Conservation (phyloP, 2,329 filamentous ascomycete species). For the Arthrobotrys megalospora region DNA sequence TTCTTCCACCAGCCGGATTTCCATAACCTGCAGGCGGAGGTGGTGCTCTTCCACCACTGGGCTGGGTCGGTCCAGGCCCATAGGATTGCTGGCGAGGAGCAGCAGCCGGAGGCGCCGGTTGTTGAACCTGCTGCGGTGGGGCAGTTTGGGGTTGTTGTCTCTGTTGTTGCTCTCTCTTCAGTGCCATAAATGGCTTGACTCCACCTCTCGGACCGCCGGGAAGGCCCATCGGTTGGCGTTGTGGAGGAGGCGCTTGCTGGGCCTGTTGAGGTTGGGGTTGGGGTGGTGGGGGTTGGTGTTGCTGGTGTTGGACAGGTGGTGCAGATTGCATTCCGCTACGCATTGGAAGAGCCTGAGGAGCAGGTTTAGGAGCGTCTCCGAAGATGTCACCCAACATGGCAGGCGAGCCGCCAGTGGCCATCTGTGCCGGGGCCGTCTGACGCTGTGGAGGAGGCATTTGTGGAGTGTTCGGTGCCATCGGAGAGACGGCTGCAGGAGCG, state of each 20-base stretch:
- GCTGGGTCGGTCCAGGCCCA: not conserved
- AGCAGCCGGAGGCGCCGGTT: constrained; percentile 23
- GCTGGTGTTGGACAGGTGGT: constrained; percentile 47
- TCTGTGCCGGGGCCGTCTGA: constrained; percentile 21
- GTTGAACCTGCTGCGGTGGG: constrained; percentile 43
- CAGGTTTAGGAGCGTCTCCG: constrained; percentile 31
- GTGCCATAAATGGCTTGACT: constrained; percentile 49
- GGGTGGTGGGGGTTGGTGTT: constrained; percentile 41
- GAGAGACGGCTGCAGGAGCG: constrained; percentile 24
- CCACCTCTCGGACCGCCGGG: constrained; percentile 45
- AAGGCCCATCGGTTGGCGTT: constrained; percentile 33
- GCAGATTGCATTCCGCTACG: constrained; percentile 29
- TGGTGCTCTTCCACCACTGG: constrained; percentile 1
- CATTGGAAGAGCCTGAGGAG: constrained; percentile 31
- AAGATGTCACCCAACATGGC: constrained; percentile 58
- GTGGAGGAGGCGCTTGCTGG: constrained; percentile 38
- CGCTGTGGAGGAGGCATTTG: constrained; percentile 19
- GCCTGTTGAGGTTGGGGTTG: constrained; percentile 32
- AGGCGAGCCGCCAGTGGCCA: constrained; percentile 24
- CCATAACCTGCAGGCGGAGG: constrained; percentile 22
- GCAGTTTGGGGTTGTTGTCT: constrained; percentile 37
- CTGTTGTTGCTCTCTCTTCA: constrained; percentile 57
- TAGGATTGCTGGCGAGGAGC: constrained; percentile 26
- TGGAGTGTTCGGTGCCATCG: constrained; percentile 6
- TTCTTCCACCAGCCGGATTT: constrained; percentile 26